Evolutionary conservation across 805 yeast species (phyloP).

Genomic region (Candida nanaspora): DNA sequence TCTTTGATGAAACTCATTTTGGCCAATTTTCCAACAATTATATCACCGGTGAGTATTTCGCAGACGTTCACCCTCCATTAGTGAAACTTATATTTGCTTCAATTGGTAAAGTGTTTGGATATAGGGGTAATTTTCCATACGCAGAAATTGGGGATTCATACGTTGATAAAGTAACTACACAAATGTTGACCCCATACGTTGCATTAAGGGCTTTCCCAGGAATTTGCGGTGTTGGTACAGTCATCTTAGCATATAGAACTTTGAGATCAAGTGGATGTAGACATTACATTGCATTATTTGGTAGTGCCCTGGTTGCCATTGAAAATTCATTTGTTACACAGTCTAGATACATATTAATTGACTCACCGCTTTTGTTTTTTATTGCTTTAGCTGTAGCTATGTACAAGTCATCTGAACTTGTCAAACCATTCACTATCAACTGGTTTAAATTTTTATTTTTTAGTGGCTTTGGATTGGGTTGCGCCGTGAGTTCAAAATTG

Average conservation of each 20-base stretch:
- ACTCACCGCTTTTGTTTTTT: slow-evolving; percentile 38
- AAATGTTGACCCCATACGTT: slow-evolving; percentile 36
- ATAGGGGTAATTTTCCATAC: slow-evolving; percentile 53
- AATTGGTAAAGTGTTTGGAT: slow-evolving; percentile 50
- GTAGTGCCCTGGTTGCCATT: slow-evolving; percentile 43
- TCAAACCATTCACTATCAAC: slow-evolving; percentile 33
- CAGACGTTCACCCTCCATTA: slow-evolving; percentile 78
- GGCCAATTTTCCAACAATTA: slow-evolving; percentile 86
- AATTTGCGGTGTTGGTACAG: slow-evolving; percentile 43
- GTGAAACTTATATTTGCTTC: slow-evolving; percentile 67
- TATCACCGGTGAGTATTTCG: slow-evolving; percentile 53
- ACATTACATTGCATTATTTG: slow-evolving; percentile 40
- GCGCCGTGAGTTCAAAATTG: slow-evolving; percentile 56
- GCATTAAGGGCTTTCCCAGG: slow-evolving; percentile 54
- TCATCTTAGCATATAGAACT: slow-evolving; percentile 46
- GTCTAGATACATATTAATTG: slow-evolving; percentile 44
- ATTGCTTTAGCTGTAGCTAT: slow-evolving; percentile 35
- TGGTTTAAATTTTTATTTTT: slow-evolving; percentile 50
- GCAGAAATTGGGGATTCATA: slow-evolving; percentile 39
- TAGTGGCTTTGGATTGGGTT: slow-evolving; percentile 47
- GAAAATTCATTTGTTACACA: slow-evolving; percentile 64
- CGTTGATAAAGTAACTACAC: background rate
- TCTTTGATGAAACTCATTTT: slow-evolving; percentile 88
- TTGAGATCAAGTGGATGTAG: slow-evolving; percentile 51
- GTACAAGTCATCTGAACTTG: slow-evolving; percentile 17